These are phyloP conservation scores for Brassica carinata DNA, from an alignment of 345 rosid species.

Conservation along the genomic window DNA sequence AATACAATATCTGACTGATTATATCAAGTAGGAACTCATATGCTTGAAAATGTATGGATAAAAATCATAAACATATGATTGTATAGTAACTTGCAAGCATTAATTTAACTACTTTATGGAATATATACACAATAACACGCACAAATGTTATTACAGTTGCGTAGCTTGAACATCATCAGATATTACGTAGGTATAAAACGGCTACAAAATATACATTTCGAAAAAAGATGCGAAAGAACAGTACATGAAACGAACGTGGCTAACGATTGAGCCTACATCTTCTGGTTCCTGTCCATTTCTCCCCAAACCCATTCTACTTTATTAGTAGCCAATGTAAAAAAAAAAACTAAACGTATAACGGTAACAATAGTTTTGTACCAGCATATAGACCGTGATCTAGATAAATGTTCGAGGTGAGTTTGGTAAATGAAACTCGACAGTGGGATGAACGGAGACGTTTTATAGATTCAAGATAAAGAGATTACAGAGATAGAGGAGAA, in stretches of 20 bases:
- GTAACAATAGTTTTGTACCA: not conserved
- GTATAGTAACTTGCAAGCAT: not conserved
- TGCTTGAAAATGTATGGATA: not conserved
- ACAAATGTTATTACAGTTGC: constrained; percentile 4
- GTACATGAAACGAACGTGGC: not conserved
- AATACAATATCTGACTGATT: not conserved
- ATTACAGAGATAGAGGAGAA: no score
- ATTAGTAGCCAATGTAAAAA: not conserved
- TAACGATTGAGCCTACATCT: constrained; percentile 45
- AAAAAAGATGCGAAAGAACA: not conserved
- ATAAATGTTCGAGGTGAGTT: no score
- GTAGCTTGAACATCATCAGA: not conserved
- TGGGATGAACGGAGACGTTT: no score
- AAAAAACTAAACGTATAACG: not conserved
- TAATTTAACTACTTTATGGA: not conserved
- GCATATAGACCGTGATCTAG: not conserved
- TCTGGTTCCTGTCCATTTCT: constrained; percentile 62
- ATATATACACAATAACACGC: not conserved
- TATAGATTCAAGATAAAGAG: no score
- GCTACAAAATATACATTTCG: not conserved
- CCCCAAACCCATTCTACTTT: not conserved
- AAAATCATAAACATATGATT: not conserved
- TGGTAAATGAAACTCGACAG: no score
- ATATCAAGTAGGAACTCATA: not conserved
- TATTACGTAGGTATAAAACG: not conserved